Evolutionary conservation across 2,329 filamentous ascomycete genomes (phyloP).

Genomic region (Botryotinia globosa): DNA sequence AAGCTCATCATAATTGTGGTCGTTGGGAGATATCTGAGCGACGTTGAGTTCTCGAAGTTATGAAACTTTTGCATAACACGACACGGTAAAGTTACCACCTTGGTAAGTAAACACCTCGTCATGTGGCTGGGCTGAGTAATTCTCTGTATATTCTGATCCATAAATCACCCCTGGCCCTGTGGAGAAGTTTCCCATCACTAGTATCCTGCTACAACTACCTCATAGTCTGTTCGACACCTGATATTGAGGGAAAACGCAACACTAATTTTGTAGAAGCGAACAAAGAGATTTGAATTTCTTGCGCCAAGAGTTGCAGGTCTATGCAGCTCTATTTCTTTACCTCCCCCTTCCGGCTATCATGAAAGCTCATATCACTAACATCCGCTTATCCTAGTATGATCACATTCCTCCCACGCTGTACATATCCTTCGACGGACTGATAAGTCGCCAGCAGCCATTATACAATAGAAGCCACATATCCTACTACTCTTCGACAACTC

Average conservation of each 20-base stretch:
- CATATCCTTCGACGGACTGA: background rate
- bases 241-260: background rate
- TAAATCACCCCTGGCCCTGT: background rate
- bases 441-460: background rate
- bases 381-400: background rate
- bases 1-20: background rate
- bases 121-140: background rate
- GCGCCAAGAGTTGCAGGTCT: background rate
- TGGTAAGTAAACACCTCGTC: background rate
- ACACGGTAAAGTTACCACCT: background rate
- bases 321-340: background rate
- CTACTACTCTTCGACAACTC: background rate
- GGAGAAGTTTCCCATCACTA: background rate
- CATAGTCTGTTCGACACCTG: too few relatives aligned
- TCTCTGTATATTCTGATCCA: background rate
- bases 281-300: background rate
- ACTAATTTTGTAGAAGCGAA: background rate
- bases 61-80: constrained; percentile 1
- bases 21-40: too few relatives aligned
- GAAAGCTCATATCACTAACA: background rate
- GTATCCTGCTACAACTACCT: background rate
- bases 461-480: background rate
- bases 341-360: background rate
- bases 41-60: background rate
- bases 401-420: background rate